Evolutionary conservation across 768 basidiomycete genomes (phyloP), one percentile per base, ranked within the genome.

Genomic region (Phanerochaete carnosa): DNA sequence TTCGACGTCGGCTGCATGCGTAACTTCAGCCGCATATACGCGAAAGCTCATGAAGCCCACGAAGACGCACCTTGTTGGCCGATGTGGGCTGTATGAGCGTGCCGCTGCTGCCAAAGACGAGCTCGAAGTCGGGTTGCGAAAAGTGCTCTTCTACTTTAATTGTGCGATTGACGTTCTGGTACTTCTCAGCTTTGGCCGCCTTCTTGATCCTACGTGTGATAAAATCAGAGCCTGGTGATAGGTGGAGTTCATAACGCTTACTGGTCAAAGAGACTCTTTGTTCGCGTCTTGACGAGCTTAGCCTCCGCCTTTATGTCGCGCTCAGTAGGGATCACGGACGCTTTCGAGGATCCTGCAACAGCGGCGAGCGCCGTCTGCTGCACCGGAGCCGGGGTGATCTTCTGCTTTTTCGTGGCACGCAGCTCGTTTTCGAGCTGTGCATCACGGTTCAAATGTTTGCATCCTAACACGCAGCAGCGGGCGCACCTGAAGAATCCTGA

Each of bases 61-160:
- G 30, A 7, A 25, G 23, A 55, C 60, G 23, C 22, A 62, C 61
- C 61, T 62, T 58, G 52, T 62, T 62, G 6, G 55, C 35, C 1
- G 55, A 8, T 9, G 61, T 62, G 1, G 61, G 61, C 32, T 62
- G 61, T 2, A 58, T 22, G 29, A 62, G 52, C 57, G 39, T 51
- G 9, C 61, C 61, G 57, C 56, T 58, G 52, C 45, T 58, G 2
- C 61, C 61, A 45, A 62, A 62, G 19, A 62, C 61, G 22, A 62
- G 61, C 2, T 62, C 56, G 25, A 62, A 62, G 61, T 62, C 61
- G 26, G 50, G 49, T 22, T 53, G 50, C 3, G 49, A 43, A 52
- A 62, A 62, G 32, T 62, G 61, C 16, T 62, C 61, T 32, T 62
- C 61, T 25, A 62, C 30, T 26, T 58, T 58, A n/a, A 62, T 51